Conservation (phyloP, 1,284 basidiomycete genomes). For the Leccinum subfulvum region DNA sequence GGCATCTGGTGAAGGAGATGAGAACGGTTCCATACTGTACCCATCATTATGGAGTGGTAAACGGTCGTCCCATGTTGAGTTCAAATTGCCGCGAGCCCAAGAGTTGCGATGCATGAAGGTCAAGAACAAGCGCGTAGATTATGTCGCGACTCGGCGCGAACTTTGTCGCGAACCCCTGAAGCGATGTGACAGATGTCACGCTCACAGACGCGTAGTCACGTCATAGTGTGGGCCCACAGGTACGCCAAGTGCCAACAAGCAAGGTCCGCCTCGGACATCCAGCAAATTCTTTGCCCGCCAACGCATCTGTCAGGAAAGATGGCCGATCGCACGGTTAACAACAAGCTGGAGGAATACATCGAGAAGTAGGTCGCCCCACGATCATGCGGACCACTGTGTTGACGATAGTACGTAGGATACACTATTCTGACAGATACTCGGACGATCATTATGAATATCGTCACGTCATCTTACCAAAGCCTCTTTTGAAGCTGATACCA, state of each 20-base stretch:
- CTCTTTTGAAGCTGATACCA: constrained; percentile 84
- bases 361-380: constrained; percentile 49
- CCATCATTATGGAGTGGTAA: not conserved
- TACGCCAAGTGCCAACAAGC: constrained; percentile 5
- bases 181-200: constrained; percentile 19
- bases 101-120: constrained; percentile 19
- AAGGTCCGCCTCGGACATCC: constrained; percentile 2
- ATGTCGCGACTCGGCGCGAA: not conserved
- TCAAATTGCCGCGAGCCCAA: not conserved
- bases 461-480: constrained; percentile 89
- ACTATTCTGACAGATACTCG: constrained; percentile 82
- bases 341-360: constrained; percentile 65
- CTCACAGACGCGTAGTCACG: constrained; percentile 28
- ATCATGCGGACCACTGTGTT: constrained; percentile 10
- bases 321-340: constrained; percentile 34
- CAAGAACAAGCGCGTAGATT: constrained; percentile 9
- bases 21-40: not conserved
- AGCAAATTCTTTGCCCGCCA: not conserved
- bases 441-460: constrained; percentile 87
- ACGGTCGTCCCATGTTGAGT: not conserved
- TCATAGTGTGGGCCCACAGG: not conserved
- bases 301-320: constrained; percentile 16
- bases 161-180: constrained; percentile 2
- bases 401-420: constrained; percentile 52
- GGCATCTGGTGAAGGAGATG: constrained; percentile 13